Percentiles rank a stretch among this genome's conserved stretches.
phyloP scores from a whole-genome alignment of 2,329 filamentous ascomycete genomes.

The Arthrobotrys pseudoclavata region DNA sequence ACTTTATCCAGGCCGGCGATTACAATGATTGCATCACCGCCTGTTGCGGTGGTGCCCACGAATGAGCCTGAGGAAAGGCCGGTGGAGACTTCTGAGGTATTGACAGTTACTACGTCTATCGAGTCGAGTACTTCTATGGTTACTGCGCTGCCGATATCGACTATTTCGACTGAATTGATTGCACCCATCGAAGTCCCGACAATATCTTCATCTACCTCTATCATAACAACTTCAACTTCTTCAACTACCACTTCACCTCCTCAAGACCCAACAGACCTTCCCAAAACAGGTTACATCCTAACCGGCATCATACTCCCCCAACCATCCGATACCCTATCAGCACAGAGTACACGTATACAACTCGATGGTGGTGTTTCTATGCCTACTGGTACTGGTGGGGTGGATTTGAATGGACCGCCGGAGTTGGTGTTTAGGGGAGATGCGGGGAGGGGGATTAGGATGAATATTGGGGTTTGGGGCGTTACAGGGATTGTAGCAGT shows the following conservation, averaged over 20 bases:
- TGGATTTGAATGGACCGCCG: conserved; percentile 1
- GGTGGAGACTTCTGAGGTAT: neutral
- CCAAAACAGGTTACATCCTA: conserved; percentile 27
- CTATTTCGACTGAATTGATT: neutral
- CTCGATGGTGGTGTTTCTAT: conserved; percentile 5
- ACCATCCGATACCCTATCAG: neutral
- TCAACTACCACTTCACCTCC: neutral
- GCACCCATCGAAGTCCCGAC: neutral
- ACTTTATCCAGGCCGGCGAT: neutral
- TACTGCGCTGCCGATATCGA: neutral
- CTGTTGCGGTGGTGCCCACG: neutral
- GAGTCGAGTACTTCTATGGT: neutral
- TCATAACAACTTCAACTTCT: neutral
- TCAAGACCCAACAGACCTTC: conserved; percentile 8
- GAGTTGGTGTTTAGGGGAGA: conserved; percentile 14
- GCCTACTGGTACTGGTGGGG: neutral
- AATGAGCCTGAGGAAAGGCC: neutral
- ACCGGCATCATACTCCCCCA: conserved; percentile 14
- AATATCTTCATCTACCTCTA: neutral
- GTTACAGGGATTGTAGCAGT: neutral
- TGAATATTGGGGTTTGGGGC: conserved; percentile 1
- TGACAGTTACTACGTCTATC: neutral
- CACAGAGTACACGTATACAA: neutral
- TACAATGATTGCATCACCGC: neutral
- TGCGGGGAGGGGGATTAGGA: neutral